These are phyloP conservation scores for Beta macrorhiza DNA, from an alignment of 179 eudicot genomes.

Conservation along the genomic window DNA sequence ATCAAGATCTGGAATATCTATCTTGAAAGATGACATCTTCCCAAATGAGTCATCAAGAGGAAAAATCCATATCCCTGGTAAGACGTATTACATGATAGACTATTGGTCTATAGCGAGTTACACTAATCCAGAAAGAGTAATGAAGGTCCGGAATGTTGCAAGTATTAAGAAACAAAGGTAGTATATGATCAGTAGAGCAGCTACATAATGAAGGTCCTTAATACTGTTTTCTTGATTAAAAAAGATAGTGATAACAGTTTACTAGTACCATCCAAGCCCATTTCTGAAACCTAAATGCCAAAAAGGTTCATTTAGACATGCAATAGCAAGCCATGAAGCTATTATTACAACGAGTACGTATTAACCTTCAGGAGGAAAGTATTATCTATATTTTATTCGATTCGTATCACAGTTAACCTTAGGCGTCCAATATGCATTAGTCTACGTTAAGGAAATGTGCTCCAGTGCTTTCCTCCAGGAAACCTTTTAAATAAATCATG, in stretches of 20 bases:
- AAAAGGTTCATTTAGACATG: not conserved
- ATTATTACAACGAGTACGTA: not conserved
- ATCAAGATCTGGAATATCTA: slow-evolving; percentile 72
- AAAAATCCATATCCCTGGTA: slow-evolving; percentile 78
- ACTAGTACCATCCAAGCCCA: not conserved
- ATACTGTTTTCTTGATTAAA: too few relatives aligned
- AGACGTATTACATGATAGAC: slow-evolving; percentile 2
- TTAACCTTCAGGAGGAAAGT: not conserved
- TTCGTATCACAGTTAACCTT: not conserved
- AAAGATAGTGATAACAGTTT: not conserved
- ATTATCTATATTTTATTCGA: not conserved
- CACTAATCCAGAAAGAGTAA: slow-evolving; percentile 10
- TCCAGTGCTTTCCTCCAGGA: not conserved
- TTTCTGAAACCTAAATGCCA: not conserved
- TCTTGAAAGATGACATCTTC: slow-evolving; percentile 70
- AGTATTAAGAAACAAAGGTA: too few relatives aligned
- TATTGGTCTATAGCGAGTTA: not conserved
- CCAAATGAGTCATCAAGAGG: slow-evolving; percentile 67
- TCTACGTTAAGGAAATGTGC: not conserved
- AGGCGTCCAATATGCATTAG: not conserved
- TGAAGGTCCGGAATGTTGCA: too few relatives aligned
- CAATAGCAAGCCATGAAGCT: not conserved
- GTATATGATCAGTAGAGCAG: not conserved
- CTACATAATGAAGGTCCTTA: not conserved
- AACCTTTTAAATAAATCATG: not conserved